phyloP scores from a whole-genome alignment of 2,329 filamentous ascomycete genomes.

The Neopestalotiopsis rosae region DNA sequence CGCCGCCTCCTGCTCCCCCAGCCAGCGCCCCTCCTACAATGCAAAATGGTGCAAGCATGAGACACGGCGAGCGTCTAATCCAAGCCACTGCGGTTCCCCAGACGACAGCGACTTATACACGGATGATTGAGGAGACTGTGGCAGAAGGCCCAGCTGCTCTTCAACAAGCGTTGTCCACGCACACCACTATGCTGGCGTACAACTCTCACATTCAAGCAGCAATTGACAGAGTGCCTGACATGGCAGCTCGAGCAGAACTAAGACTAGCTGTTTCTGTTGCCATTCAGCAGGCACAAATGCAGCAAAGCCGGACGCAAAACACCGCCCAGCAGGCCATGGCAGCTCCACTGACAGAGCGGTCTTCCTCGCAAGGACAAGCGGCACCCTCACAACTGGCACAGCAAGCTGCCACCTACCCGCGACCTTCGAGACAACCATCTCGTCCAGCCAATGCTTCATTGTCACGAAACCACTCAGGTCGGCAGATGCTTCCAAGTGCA shows the following conservation, averaged over 20 bases:
- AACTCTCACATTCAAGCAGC: conserved; percentile 53
- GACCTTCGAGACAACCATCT: conserved; percentile 8
- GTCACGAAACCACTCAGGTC: not conserved
- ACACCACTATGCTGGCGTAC: conserved; percentile 55
- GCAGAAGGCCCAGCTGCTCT: conserved; percentile 55
- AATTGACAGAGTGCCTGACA: conserved; percentile 57
- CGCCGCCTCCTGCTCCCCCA: conserved; percentile 25
- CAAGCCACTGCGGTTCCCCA: conserved; percentile 39
- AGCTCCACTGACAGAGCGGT: not conserved
- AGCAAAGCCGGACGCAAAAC: conserved; percentile 41
- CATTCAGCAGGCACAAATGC: conserved; percentile 50
- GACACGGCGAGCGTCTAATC: conserved; percentile 37
- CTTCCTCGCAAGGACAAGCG: not conserved
- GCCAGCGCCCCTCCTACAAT: conserved; percentile 32
- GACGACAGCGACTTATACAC: conserved; percentile 49
- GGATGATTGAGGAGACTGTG: conserved; percentile 59
- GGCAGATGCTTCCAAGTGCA: conserved; percentile 15
- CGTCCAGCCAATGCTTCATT: not conserved
- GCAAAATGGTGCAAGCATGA: conserved; percentile 32
- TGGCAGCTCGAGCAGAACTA: conserved; percentile 53
- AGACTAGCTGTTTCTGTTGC: conserved; percentile 55
- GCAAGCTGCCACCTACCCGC: not conserved
- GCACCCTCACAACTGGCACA: not conserved
- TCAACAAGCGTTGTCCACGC: conserved; percentile 48
- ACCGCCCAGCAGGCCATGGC: conserved; percentile 30